Evolutionary conservation across 495 filamentous ascomycete genomes (phyloP).

Genomic region (Talaromyces nanjingensis): DNA sequence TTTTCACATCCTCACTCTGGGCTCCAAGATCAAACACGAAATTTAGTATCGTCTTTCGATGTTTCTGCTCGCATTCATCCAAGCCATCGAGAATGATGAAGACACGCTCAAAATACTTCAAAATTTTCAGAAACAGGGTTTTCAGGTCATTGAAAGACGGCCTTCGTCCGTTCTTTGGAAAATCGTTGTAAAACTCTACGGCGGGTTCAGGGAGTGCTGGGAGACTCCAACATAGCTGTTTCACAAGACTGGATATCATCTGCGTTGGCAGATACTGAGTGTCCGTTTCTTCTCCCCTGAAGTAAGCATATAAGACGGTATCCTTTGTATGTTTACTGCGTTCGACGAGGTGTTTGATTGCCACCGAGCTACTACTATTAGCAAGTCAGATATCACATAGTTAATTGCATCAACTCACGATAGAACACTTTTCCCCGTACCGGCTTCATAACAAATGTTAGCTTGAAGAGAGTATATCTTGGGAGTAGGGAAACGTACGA

Average conservation of each 20-base stretch:
- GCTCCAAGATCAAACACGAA: not conserved
- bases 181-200: not conserved
- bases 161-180: not conserved
- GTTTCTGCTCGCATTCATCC: not conserved
- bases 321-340: not conserved
- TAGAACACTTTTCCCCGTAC: not conserved
- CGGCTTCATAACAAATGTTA: not conserved
- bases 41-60: not conserved
- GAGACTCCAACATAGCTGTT: not conserved
- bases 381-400: not conserved
- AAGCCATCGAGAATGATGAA: not conserved
- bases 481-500: not conserved
- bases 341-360: not conserved
- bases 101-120: not conserved
- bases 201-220: not conserved
- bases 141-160: not conserved
- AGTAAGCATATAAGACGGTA: not conserved
- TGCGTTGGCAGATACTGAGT: not conserved
- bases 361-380: not conserved
- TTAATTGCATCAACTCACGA: not conserved
- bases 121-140: not conserved
- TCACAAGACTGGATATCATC: not conserved
- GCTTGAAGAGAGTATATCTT: not conserved
- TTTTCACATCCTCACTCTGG: not conserved
- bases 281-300: not conserved